Evolutionary conservation across 106 monocot species (phyloP).

Genomic region (Alisma plantagoaquatica): DNA sequence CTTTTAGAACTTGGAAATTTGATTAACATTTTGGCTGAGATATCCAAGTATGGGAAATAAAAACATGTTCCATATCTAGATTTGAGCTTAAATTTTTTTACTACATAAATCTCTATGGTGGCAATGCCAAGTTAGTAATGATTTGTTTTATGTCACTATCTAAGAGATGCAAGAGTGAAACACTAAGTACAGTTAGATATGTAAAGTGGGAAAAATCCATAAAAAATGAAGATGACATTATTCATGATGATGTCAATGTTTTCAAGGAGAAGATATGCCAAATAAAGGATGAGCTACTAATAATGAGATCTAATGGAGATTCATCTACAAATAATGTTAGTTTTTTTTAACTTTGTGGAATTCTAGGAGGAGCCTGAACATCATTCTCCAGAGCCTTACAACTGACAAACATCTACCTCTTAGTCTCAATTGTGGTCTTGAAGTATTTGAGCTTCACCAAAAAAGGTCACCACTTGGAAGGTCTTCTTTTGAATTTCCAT

Average conservation of each 20-base stretch:
- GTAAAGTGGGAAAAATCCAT: slow-evolving; percentile 92
- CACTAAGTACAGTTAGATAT: slow-evolving; percentile 87
- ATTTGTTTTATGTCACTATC: slow-evolving; percentile 92
- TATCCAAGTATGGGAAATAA: slow-evolving; percentile 83
- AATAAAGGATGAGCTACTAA: slow-evolving; percentile 78
- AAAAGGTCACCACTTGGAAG: slow-evolving; percentile 33
- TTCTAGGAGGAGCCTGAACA: slow-evolving; percentile 72
- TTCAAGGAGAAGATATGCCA: slow-evolving; percentile 84
- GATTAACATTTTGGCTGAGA: slow-evolving; percentile 91
- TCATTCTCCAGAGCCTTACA: slow-evolving; percentile 54
- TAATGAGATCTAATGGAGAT: slow-evolving; percentile 67
- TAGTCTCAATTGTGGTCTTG: slow-evolving; percentile 72
- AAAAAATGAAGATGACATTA: slow-evolving; percentile 86
- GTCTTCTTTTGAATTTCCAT: slow-evolving; percentile 48
- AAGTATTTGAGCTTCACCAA: slow-evolving; percentile 48
- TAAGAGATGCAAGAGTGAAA: slow-evolving; percentile 87
- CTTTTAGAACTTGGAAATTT: slow-evolving; percentile 98
- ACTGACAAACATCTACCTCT: slow-evolving; percentile 54
- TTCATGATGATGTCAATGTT: slow-evolving; percentile 82
- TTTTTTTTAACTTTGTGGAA: slow-evolving; percentile 81
- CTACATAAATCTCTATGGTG: slow-evolving; percentile 99
- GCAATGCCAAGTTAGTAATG: slow-evolving; percentile 97
- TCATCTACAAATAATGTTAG: slow-evolving; percentile 27
- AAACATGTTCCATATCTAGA: slow-evolving; percentile 96
- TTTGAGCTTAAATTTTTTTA: slow-evolving; percentile 89